Percentiles rank a stretch among this genome's conserved stretches.
Conservation (phyloP, 164 flowering plant genomes). For the Sedum album region DNA sequence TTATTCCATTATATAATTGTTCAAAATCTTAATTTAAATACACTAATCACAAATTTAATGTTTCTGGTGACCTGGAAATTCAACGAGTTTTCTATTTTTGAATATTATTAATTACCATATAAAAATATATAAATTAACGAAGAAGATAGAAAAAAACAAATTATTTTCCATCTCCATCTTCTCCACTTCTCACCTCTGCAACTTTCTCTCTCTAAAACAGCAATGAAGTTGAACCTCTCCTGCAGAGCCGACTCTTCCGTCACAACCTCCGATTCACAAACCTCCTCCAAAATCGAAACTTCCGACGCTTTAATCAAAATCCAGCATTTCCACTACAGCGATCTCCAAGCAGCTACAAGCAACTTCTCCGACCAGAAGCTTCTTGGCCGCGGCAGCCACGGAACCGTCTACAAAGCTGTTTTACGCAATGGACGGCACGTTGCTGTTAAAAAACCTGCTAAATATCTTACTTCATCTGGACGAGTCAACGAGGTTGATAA, state of each 20-base stretch:
- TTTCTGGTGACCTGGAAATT: no score
- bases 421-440: conserved; percentile 74
- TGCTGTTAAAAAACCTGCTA: conserved; percentile 73
- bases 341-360: conserved; percentile 77
- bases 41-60: no score
- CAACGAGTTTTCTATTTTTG: no score
- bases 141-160: no score
- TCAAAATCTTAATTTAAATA: no score
- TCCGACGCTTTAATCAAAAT: no score
- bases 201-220: background rate
- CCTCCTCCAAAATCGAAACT: no score
- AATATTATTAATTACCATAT: no score
- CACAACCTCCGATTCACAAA: conserved; percentile 29
- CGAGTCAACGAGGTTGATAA: conserved; percentile 27
- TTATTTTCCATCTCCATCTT: background rate
- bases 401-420: conserved; percentile 75
- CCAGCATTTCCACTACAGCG: conserved; percentile 66
- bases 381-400: conserved; percentile 87
- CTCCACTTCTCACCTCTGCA: background rate
- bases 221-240: conserved; percentile 50
- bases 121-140: no score
- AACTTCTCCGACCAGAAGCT: conserved; percentile 72
- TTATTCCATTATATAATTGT: no score
- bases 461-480: background rate
- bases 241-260: conserved; percentile 77